phyloP scores from a whole-genome alignment of 805 yeast species.

The Candida taoyuanica region DNA sequence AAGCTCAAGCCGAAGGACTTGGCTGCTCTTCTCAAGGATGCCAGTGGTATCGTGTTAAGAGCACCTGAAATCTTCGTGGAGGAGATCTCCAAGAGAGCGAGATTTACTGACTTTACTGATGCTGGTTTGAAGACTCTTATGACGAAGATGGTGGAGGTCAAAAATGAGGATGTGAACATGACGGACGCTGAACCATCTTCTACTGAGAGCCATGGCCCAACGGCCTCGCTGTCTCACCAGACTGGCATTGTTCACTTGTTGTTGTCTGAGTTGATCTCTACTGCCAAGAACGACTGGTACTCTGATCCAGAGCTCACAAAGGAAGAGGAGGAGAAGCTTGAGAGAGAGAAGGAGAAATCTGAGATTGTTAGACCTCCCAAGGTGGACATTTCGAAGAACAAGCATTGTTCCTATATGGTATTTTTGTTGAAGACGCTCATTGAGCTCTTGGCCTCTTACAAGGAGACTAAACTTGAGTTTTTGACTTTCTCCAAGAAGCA shows the following conservation, averaged over 20 bases:
- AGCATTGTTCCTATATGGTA: conserved; percentile 58
- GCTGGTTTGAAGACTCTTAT: conserved; percentile 25
- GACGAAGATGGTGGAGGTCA: conserved; percentile 19
- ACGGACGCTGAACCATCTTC: conserved; percentile 16
- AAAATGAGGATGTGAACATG: conserved; percentile 23
- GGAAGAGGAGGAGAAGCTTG: conserved; percentile 29
- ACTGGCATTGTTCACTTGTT: conserved; percentile 63
- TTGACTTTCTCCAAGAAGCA: conserved; percentile 66
- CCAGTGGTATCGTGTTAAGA: conserved; percentile 41
- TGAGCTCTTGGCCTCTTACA: conserved; percentile 75
- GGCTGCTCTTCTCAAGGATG: conserved; percentile 43
- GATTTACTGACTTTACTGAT: conserved; percentile 43
- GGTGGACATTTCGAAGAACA: conserved; percentile 42
- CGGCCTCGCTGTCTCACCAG: conserved; percentile 21
- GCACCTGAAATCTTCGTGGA: conserved; percentile 47
- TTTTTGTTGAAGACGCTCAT: conserved; percentile 63
- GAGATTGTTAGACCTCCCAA: conserved; percentile 25
- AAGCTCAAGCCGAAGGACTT: conserved; percentile 40
- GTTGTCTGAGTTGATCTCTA: conserved; percentile 59
- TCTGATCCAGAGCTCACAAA: conserved; percentile 31
- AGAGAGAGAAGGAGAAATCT: conserved; percentile 24
- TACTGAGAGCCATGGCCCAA: conserved; percentile 4
- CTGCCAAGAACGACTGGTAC: conserved; percentile 37
- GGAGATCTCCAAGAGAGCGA: conserved; percentile 36
- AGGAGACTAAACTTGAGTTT: conserved; percentile 76